phyloP scores from a whole-genome alignment of 306 rosid species.

The Vigna mungo region DNA sequence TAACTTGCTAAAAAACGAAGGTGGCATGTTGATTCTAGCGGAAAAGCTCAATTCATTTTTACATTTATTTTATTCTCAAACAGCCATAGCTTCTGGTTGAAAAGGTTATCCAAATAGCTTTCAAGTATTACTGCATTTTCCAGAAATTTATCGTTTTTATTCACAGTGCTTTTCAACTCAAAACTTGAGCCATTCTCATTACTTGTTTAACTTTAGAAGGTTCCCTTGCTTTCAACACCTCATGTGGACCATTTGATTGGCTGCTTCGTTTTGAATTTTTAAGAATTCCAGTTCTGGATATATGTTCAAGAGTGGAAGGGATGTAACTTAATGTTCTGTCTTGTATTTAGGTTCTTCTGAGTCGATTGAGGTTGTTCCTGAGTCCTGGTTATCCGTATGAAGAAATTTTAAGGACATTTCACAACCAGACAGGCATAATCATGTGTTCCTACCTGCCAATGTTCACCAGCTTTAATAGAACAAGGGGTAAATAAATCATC shows the following conservation, averaged over 20 bases:
- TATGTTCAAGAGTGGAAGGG: neutral
- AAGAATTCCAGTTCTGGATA: neutral
- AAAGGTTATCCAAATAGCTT: neutral
- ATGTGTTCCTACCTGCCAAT: conserved; percentile 86
- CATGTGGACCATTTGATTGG: neutral
- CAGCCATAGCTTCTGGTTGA: neutral
- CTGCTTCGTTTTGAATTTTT: neutral
- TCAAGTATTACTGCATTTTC: neutral
- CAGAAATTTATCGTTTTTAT: neutral
- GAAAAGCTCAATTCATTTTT: no score
- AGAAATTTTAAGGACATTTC: conserved; percentile 78
- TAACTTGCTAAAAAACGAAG: no score
- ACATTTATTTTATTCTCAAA: no score
- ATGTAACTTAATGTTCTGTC: conserved; percentile 37
- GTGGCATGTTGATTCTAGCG: no score
- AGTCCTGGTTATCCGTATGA: conserved; percentile 92
- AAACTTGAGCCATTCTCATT: neutral
- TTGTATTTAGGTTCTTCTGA: conserved; percentile 73
- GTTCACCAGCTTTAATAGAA: conserved; percentile 77
- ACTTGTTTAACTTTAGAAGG: neutral
- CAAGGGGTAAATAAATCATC: conserved; percentile 57
- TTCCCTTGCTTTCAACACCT: neutral
- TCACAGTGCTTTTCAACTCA: neutral
- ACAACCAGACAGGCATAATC: conserved; percentile 77
- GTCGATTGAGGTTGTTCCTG: conserved; percentile 81